Evolutionary conservation across 2,329 filamentous ascomycete genomes (phyloP), one percentile per base, ranked within the genome.

Genomic region (Thelonectria rubi): DNA sequence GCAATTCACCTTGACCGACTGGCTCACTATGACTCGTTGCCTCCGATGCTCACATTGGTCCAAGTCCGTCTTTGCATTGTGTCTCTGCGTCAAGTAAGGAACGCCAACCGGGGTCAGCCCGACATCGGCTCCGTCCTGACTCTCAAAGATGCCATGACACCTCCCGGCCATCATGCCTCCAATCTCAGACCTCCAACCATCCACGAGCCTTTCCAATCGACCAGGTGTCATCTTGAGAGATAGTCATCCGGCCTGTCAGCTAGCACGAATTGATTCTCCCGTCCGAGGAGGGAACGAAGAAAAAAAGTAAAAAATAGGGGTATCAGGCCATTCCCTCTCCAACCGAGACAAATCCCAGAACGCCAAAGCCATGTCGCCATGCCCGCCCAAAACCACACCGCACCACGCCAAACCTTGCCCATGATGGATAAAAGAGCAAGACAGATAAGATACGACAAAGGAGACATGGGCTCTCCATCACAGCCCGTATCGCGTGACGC

Each of bases 401-500:
- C 40, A 52, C 26, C 43, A 48, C 15, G 14, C 40, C 54, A 54
- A 47, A 24, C 43, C 30, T 34, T 9, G 24, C 21, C 46, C 46
- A 15, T 48, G 6, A 32, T 24, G 20, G 14, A 30, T 1, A 20
- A 24, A 20, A 46, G 7, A 47, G n/a, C n/a, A n/a, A n/a, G 5
- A 17, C 4, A 14, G 30, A 32, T 14, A 18, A 45, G 18, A 45
- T 48, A 50, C n/a, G 39, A 12, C 8, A 15, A 32, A 24, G 15
- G 9, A 55, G 37, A 53, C 43, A 54, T 9, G 21, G 30, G 32
- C 24, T 30, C 11, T 49, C 18, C 17, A n/a, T 76, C 68, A 81
- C 17, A 80, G 48, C 12, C 87, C 87, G 71, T 89, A 90, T 70
- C 88, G 81, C 60, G 87, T 85, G 64, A 92, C 84, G 68, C 88